A percentile compares a stretch with the other conserved stretches of the same genome.
Evolutionary conservation across 2,329 filamentous ascomycete species (phyloP).

Genomic region (Pezizomycotina sp.): DNA sequence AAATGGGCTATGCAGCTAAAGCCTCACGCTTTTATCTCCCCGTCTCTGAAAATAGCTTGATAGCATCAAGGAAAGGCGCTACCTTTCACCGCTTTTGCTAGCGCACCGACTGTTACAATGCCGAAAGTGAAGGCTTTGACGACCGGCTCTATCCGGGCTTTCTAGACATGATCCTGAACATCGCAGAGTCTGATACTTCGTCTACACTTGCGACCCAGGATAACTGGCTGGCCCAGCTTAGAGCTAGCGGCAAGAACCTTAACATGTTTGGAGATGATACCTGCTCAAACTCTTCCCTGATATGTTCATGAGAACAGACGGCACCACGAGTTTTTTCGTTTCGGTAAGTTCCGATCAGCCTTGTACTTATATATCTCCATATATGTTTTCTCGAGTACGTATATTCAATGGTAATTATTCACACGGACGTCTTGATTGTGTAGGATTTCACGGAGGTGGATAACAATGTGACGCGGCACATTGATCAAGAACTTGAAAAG

Average conservation of each 20-base stretch:
- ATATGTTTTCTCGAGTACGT: conserved; percentile 18
- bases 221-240: conserved; percentile 91
- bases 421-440: conserved; percentile 23
- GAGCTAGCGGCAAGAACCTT: conserved; percentile 56
- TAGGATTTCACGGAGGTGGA: conserved; percentile 97
- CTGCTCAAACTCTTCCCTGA: conserved; percentile 87
- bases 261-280: conserved; percentile 97
- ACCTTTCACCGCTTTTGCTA: conserved; percentile 87
- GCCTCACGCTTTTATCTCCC: conserved; percentile 5
- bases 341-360: conserved; percentile 45
- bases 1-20: conserved; percentile 3
- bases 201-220: conserved; percentile 79
- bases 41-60: conserved; percentile 44
- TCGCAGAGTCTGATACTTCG: conserved; percentile 82
- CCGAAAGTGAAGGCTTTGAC: conserved; percentile 93
- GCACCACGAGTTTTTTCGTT: conserved; percentile 95
- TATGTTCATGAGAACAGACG: conserved; percentile 73
- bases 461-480: conserved; percentile 86
- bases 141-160: conserved; percentile 95
- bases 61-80: conserved; percentile 66
- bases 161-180: conserved; percentile 88
- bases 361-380: conserved; percentile 9
- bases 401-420: conserved; percentile 25
- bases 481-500: conserved; percentile 55
- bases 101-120: conserved; percentile 97